Conservation (phyloP, 306 rosid genomes). For the Hippophae rhamnoides region DNA sequence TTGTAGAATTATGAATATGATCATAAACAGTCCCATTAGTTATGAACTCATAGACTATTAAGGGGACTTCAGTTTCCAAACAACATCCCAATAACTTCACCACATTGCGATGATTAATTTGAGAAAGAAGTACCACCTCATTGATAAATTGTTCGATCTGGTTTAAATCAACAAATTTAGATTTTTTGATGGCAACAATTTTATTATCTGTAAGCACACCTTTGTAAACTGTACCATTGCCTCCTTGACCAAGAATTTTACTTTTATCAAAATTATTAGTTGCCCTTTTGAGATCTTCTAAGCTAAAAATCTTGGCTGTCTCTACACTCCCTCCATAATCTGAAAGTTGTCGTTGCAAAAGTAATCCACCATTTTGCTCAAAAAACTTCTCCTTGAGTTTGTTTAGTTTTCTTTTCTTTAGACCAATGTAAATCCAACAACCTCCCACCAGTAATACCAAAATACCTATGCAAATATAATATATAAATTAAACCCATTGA, state of each 20-base stretch:
- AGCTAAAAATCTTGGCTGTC: constrained; percentile 2
- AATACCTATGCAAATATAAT: neutral
- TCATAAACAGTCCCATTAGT: constrained; percentile 19
- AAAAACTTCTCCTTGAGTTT: constrained; percentile 8
- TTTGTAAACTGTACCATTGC: constrained; percentile 18
- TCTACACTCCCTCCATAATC: neutral
- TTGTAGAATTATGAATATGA: neutral
- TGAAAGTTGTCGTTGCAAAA: constrained; percentile 11
- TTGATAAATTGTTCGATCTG: constrained; percentile 20
- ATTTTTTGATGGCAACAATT: constrained; percentile 18
- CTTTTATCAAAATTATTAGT: neutral
- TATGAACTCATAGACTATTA: constrained; percentile 16
- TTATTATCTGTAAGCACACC: constrained; percentile 3
- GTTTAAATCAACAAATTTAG: constrained; percentile 16
- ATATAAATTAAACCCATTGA: too few relatives aligned
- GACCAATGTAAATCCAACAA: neutral
- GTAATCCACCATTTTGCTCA: constrained; percentile 11
- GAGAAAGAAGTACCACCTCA: constrained; percentile 15
- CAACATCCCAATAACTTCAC: constrained; percentile 22
- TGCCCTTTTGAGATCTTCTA: constrained; percentile 6
- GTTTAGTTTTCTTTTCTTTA: constrained; percentile 4
- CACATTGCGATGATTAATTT: constrained; percentile 22
- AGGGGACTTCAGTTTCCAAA: constrained; percentile 20
- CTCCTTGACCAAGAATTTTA: constrained; percentile 15
- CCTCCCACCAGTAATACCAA: neutral